A percentile compares a stretch with the other conserved stretches of the same genome.
Evolutionary conservation across 306 rosid genomes (phyloP).

Genomic region (Mimosa bimucronata): DNA sequence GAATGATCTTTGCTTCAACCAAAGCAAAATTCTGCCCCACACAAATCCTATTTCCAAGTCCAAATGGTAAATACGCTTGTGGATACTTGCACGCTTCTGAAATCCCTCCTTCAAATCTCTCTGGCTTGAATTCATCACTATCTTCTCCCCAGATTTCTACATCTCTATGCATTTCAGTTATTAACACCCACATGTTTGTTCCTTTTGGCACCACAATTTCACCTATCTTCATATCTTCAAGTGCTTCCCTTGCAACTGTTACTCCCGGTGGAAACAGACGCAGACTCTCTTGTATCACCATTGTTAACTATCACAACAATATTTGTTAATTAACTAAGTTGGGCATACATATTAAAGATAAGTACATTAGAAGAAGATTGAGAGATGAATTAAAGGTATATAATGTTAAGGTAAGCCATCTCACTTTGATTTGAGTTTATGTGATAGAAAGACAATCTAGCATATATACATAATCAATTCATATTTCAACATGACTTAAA

Average conservation of each 20-base stretch:
- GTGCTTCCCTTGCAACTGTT: constrained; percentile 35
- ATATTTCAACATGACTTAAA: too few species aligned
- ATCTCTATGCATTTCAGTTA: constrained; percentile 40
- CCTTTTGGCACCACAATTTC: constrained; percentile 45
- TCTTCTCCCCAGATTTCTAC: constrained; percentile 43
- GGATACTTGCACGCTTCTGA: constrained; percentile 48
- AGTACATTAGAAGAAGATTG: too few species aligned
- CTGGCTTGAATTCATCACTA: constrained; percentile 40
- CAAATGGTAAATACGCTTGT: constrained; percentile 49
- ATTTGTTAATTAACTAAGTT: neutral
- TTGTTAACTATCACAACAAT: constrained; percentile 31
- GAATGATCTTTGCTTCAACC: constrained; percentile 27
- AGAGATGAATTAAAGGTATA: too few species aligned
- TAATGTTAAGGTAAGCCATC: too few species aligned
- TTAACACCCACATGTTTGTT: constrained; percentile 30
- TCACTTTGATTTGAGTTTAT: too few species aligned
- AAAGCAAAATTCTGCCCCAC: constrained; percentile 43
- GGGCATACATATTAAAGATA: too few species aligned
- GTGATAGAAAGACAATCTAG: too few species aligned
- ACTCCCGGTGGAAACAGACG: constrained; percentile 40
- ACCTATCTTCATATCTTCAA: constrained; percentile 38
- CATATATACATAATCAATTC: too few species aligned
- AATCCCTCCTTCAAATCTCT: constrained; percentile 42
- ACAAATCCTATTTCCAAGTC: constrained; percentile 42
- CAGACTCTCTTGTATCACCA: constrained; percentile 54